Conservation (phyloP, 495 filamentous ascomycete species). For the Xylaria cubensis region DNA sequence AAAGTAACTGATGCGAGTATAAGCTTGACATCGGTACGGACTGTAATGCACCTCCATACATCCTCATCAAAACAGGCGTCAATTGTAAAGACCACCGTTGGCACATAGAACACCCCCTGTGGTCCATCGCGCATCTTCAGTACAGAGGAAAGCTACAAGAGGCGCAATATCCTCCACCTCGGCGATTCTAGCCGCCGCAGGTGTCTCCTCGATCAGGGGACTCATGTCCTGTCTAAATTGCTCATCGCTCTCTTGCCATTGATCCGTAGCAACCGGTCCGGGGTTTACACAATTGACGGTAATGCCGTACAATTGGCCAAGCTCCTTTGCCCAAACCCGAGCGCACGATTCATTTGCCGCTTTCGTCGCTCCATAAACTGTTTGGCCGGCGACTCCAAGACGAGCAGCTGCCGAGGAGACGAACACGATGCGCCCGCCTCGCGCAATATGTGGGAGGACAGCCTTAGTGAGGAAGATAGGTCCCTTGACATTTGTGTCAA, state of each 20-base stretch:
- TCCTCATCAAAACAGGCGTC: background rate
- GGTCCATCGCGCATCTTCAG: slow-evolving; percentile 30
- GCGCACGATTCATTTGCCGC: slow-evolving; percentile 44
- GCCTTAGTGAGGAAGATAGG: slow-evolving; percentile 38
- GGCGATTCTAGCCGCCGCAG: slow-evolving; percentile 22
- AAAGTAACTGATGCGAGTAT: background rate
- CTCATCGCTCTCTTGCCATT: slow-evolving; percentile 28
- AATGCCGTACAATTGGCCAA: slow-evolving; percentile 41
- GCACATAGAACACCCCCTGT: slow-evolving; percentile 25
- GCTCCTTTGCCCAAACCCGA: slow-evolving; percentile 42
- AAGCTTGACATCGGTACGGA: background rate
- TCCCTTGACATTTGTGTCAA: slow-evolving; percentile 33
- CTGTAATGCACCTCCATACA: background rate
- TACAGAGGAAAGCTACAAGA: slow-evolving; percentile 29
- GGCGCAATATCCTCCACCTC: slow-evolving; percentile 29
- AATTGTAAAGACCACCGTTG: slow-evolving; percentile 21
- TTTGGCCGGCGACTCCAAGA: slow-evolving; percentile 1
- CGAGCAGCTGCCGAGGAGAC: background rate
- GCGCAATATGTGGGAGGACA: slow-evolving; percentile 31
- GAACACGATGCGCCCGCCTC: slow-evolving; percentile 18
- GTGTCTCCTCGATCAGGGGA: background rate
- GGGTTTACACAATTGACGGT: slow-evolving; percentile 50
- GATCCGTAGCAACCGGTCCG: slow-evolving; percentile 49
- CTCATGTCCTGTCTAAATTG: slow-evolving; percentile 10
- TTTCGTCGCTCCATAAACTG: background rate